Evolutionary conservation across 2,329 filamentous ascomycete genomes (phyloP).

Genomic region (Diaporthe destruens): DNA sequence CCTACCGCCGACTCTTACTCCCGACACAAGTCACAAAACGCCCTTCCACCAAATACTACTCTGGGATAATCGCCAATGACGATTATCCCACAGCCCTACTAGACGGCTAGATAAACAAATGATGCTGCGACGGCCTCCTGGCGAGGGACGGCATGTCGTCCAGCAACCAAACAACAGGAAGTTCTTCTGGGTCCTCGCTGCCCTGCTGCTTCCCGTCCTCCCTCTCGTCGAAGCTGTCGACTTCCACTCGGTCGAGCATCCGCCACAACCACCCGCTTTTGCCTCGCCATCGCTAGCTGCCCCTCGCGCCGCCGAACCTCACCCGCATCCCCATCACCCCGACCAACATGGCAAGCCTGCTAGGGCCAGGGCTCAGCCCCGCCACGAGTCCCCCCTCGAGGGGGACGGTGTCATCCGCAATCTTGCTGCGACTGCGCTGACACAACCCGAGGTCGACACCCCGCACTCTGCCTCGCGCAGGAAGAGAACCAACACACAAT

Average conservation of each 20-base stretch:
- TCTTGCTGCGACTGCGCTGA: slow-evolving; percentile 43
- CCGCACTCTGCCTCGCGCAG: slow-evolving; percentile 37
- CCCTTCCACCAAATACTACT: neutral
- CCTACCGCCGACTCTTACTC: slow-evolving; percentile 12
- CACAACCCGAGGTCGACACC: slow-evolving; percentile 40
- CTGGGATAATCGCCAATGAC: slow-evolving; percentile 40
- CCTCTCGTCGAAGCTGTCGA: slow-evolving; percentile 62
- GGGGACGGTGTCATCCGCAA: slow-evolving; percentile 41
- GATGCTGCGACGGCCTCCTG: slow-evolving; percentile 70
- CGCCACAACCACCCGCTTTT: slow-evolving; percentile 44
- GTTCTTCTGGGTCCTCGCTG: slow-evolving; percentile 59
- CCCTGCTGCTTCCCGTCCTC: slow-evolving; percentile 62
- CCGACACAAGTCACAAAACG: neutral
- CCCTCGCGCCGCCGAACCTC: slow-evolving; percentile 11
- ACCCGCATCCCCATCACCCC: slow-evolving; percentile 1
- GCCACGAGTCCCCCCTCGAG: slow-evolving; percentile 39
- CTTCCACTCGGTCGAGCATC: slow-evolving; percentile 57
- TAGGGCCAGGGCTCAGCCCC: slow-evolving; percentile 17
- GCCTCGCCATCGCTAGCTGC: slow-evolving; percentile 35
- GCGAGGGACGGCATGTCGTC: slow-evolving; percentile 62
- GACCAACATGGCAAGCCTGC: slow-evolving; percentile 20
- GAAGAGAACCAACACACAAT: slow-evolving; percentile 40
- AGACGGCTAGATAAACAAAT: slow-evolving; percentile 47
- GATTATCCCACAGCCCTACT: slow-evolving; percentile 33
- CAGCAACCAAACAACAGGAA: slow-evolving; percentile 52